Base-by-base conservation (phyloP, 2,329 filamentous ascomycete species). In the Daldinia eschscholtzii region DNA sequence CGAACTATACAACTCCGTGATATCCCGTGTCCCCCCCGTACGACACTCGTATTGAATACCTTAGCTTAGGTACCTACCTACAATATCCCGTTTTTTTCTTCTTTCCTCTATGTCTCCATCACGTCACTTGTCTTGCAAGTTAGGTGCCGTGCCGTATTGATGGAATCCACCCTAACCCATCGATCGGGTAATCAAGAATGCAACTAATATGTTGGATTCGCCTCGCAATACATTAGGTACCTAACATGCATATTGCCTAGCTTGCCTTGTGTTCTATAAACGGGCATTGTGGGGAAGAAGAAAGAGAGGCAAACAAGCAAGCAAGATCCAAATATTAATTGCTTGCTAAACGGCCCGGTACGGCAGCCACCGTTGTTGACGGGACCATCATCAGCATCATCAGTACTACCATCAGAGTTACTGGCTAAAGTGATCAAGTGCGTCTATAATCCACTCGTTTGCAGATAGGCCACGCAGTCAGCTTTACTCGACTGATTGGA, bases 361-460 rank as follows among this genome's bases (percentile, higher is more conserved):
- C 66, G 58, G 58, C 50, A 48, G 60, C 53, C 50, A 55, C 35
- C 44, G 55, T 53, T 53, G 42, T 63, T 44, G 23, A 58, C 28
- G 39, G 20, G 20, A 35, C 42, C 20, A 46, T 9, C 28, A 66
- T 39, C 3, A 64, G 30, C 18, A 53, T 4, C 2, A 15, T 12
- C 3, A 39, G 10, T 39, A 39, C 35, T 39, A 15, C 35, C 13
- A 4, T 10, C 30, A 15, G 35, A 39, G 35, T 33, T 60, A 68
- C 55, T 72, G 70, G 70, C 70, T 72, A 70, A 72, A 72, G 67
- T 70, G 39, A 57, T 53, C 23, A 50, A 64, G 48, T 66, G 46
- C 57, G 60, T 61, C 48, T 64, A 59, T 53, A 67, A 61, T 50
- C 68, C 70, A 67, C 70, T 67, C 62, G 33, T 60, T 48, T 59